Base-by-base conservation (phyloP, 2,329 filamentous ascomycete genomes). In the Exophiala calicioides region DNA sequence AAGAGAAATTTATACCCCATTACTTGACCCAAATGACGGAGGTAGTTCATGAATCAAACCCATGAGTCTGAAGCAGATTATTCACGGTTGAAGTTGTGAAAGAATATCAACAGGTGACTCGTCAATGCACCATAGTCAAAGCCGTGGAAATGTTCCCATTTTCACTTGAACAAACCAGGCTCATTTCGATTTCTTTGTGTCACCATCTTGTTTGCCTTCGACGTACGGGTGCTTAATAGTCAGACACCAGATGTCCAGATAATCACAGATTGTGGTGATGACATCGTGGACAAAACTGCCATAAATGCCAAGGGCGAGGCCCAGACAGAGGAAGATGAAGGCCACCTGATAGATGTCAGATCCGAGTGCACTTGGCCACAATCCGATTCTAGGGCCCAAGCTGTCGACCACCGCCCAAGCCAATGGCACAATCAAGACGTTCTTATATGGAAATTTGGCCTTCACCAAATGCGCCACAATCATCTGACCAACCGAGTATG, bases 261-360 rank as follows among this genome's bases (percentile, higher is more conserved):
- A 95, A 67, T 98, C 93, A 71, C 93, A 98, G 60, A 98, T 97
- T 21, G 89, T 94, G 50, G 93, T 89, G 58, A 98, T 96, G 46
- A 97, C 90, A 65, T 97, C 93, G 23, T 95, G 69, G 46, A 97
- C 89, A 66, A 98, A 98, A 67, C 90, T 95, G 50, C 89, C 90
- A 70, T 98, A 96, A n/a, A 97, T 83, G 24, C 93, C 93, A 36
- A 95, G 67, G 0, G 86, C 86, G 49, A 88, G 72, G 18, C 93
- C 93, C 18, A 97, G 72, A 72, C 90, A 91, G 63, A 84, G 79
- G 69, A 95, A 97, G 65, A 95, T 80, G 68, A 90, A 95, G 2
- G 88, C 86, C 37, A 95, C 85, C 71, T 96, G 90, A 66, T 95
- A 94, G n/a, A 85, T 81, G 39, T 77, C 86, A 53, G 81, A 74